phyloP scores from a whole-genome alignment of 768 basidiomycete genomes.

The Sporobolomyces pararoseus region DNA sequence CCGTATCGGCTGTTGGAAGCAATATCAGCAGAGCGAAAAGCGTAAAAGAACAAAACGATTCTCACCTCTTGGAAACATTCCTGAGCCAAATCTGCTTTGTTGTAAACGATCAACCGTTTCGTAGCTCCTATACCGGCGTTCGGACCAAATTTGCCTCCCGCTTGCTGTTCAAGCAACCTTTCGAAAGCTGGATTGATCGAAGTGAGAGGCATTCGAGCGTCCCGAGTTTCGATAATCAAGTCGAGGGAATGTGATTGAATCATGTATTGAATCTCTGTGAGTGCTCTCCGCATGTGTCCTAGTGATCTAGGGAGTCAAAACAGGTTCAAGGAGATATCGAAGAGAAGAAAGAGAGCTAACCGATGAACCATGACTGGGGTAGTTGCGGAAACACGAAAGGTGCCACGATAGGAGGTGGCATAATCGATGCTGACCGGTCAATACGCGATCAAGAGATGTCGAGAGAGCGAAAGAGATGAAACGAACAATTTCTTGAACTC shows the following conservation, averaged over 20 bases:
- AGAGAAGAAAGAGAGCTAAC: slow-evolving; percentile 7
- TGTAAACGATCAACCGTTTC: slow-evolving; percentile 84
- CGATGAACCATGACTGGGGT: slow-evolving; percentile 40
- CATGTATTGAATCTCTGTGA: slow-evolving; percentile 44
- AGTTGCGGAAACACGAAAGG: slow-evolving; percentile 40
- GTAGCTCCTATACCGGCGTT: slow-evolving; percentile 54
- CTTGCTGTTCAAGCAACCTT: slow-evolving; percentile 51
- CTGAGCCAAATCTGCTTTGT: slow-evolving; percentile 87
- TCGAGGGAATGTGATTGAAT: slow-evolving; percentile 61
- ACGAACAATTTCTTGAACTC: no score
- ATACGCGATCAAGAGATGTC: no score
- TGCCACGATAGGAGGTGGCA: slow-evolving; percentile 20
- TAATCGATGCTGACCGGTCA: not conserved
- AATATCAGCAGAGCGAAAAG: not conserved
- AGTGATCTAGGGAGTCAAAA: not conserved
- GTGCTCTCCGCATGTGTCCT: slow-evolving; percentile 44
- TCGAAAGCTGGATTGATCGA: slow-evolving; percentile 89
- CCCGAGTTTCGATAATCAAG: slow-evolving; percentile 89
- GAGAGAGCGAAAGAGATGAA: slow-evolving; percentile 11
- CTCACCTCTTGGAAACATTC: slow-evolving; percentile 78
- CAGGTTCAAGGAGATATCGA: not conserved
- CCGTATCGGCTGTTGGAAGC: slow-evolving; percentile 48
- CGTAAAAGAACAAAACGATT: slow-evolving; percentile 3
- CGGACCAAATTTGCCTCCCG: slow-evolving; percentile 21
- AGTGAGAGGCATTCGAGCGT: slow-evolving; percentile 85